Conservation (phyloP, 2,329 filamentous ascomycete species). For the Cryphonectria japonica region DNA sequence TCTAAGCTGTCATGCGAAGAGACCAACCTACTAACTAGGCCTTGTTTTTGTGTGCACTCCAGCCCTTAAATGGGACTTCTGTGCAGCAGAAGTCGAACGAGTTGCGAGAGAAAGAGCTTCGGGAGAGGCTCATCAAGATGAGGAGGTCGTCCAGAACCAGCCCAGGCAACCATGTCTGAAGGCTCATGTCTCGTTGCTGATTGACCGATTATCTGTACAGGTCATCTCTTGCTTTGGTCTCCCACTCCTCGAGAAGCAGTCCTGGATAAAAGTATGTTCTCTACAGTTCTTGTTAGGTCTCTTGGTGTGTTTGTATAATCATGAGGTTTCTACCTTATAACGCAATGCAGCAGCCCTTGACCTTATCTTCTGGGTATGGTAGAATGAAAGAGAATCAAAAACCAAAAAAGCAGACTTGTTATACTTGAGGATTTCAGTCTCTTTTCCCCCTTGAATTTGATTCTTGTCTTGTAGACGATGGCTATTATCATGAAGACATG, state of each 20-base stretch:
- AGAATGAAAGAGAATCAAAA: not conserved
- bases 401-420: not conserved
- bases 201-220: slow-evolving; percentile 17
- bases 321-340: not conserved
- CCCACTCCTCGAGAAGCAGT: not conserved
- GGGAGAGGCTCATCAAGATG: slow-evolving; percentile 60
- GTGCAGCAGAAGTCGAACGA: slow-evolving; percentile 49
- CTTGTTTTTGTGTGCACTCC: slow-evolving; percentile 29
- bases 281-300: not conserved
- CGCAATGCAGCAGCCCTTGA: not conserved
- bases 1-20: slow-evolving; percentile 32
- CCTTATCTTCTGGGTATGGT: not conserved
- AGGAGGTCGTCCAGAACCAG: slow-evolving; percentile 51
- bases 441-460: too few species aligned
- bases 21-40: slow-evolving; percentile 36
- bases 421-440: not conserved
- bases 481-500: too few species aligned
- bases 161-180: slow-evolving; percentile 43
- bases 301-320: not conserved
- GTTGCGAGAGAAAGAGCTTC: slow-evolving; percentile 54
- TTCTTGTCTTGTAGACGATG: too few species aligned
- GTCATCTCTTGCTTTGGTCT: not conserved
- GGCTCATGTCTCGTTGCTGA: slow-evolving; percentile 47
- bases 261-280: not conserved
- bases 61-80: slow-evolving; percentile 38